Base-by-base conservation (phyloP, 306 rosid genomes). In the Hylodesmum podocarpum region DNA sequence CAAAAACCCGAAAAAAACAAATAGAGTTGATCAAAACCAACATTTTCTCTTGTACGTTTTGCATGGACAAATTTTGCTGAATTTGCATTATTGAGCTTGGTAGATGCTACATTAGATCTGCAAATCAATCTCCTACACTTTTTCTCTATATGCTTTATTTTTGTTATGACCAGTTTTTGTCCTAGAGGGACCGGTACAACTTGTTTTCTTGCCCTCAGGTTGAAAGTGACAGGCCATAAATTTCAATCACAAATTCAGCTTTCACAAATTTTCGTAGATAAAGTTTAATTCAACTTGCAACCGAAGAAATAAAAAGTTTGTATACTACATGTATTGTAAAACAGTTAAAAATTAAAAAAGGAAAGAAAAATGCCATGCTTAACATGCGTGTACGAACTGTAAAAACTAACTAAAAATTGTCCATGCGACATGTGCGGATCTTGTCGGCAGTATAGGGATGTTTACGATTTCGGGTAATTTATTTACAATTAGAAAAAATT, bases 341-440 rank as follows among this genome's bases (percentile, higher is more conserved):
- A 25, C 0, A 24, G n/a, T n/a, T n/a, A 24, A 25, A 0, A 55
- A 39, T 3, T 27, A 51, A 21, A 5, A 19, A 21, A 6, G 4
- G 39, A 58, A 58, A 28, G 18, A 5, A 59, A 31, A 61, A 16
- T 24, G 8, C 27, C 27, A n/a, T 61, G 44, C n/a, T 12, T 51
- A 22, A 24, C 54, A 37, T 9, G 54, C 54, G 8, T 10, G n/a
- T 57, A 8, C 51, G 16, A 72, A 72, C 36, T 72, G 12, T 9
- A 40, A 29, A 72, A 53, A 4, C n/a, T 46, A 36, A 37, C 22
- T 3, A 15, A 10, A 33, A 34, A 3, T 16, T 9, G 31, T 53
- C 12, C 16, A 29, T n/a, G n/a, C 81, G 19, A 77, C 69, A 55
- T 28, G 57, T 40, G 69, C 58, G 76, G 69, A 77, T 67, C 81